These are phyloP conservation scores for Kalaharituber pfeilii DNA, from an alignment of 2,329 filamentous ascomycete species.

Conservation along the genomic window DNA sequence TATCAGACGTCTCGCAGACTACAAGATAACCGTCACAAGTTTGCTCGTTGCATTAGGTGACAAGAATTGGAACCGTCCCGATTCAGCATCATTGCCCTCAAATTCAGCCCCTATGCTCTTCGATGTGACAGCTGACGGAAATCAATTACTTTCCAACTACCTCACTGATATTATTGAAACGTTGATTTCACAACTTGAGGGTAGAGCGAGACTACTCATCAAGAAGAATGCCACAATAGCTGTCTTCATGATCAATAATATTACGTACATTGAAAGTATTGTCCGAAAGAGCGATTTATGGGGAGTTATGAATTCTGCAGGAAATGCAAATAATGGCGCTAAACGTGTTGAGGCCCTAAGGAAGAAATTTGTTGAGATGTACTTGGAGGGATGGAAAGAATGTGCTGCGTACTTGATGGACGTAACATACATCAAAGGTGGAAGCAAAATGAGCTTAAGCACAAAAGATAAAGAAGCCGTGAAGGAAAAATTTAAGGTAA, in stretches of 20 bases:
- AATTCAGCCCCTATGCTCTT: conserved; percentile 43
- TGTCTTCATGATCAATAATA: conserved; percentile 79
- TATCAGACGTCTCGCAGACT: conserved; percentile 71
- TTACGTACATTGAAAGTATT: conserved; percentile 67
- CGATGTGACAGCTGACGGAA: conserved; percentile 76
- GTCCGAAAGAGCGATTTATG: conserved; percentile 65
- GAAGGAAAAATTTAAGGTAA: conserved; percentile 77
- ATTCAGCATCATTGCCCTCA: conserved; percentile 38
- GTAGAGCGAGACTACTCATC: conserved; percentile 52
- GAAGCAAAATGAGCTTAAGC: conserved; percentile 27
- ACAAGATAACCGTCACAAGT: conserved; percentile 67
- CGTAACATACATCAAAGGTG: conserved; percentile 63
- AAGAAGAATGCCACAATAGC: conserved; percentile 65
- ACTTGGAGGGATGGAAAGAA: conserved; percentile 77
- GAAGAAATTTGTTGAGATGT: conserved; percentile 67
- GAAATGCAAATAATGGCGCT: conserved; percentile 35
- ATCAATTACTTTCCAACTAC: conserved; percentile 77
- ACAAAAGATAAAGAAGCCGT: conserved; percentile 95
- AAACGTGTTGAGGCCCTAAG: conserved; percentile 60
- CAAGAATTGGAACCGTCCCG: conserved; percentile 59
- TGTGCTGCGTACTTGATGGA: conserved; percentile 72
- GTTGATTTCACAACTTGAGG: conserved; percentile 56
- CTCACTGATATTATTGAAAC: conserved; percentile 74
- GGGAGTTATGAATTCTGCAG: conserved; percentile 47
- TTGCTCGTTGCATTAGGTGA: conserved; percentile 87